phyloP scores from a whole-genome alignment of 805 yeast genomes.

The Wickerhamomyces mucosus region DNA sequence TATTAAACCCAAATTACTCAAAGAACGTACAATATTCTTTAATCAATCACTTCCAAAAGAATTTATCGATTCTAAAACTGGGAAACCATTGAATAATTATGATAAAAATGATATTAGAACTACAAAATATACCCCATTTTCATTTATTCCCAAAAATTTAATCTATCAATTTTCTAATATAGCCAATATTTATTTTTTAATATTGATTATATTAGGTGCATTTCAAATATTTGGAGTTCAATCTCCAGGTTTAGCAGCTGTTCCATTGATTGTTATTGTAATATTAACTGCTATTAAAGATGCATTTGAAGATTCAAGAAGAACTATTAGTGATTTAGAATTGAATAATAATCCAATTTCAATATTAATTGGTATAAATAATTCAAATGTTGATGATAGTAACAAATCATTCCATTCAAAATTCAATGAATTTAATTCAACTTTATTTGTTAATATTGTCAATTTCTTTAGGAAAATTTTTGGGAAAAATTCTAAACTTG shows the following conservation, averaged over 20 bases:
- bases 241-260: slow-evolving; percentile 64
- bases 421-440: slow-evolving; percentile 44
- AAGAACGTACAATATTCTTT: slow-evolving; percentile 11
- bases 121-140: slow-evolving; percentile 86
- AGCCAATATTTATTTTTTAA: slow-evolving; percentile 83
- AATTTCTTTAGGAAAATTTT: slow-evolving; percentile 13
- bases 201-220: slow-evolving; percentile 70
- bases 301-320: slow-evolving; percentile 71
- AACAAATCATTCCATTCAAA: slow-evolving; percentile 34
- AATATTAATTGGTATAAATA: slow-evolving; percentile 42
- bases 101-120: slow-evolving; percentile 74
- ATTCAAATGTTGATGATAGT: slow-evolving; percentile 52
- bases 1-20: slow-evolving; percentile 5
- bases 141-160: slow-evolving; percentile 82
- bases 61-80: slow-evolving; percentile 8
- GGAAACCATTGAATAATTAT: slow-evolving; percentile 5
- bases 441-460: slow-evolving; percentile 15
- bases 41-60: slow-evolving; percentile 8
- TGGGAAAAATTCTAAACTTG: slow-evolving; percentile 8
- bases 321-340: slow-evolving; percentile 62
- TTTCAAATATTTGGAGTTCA: slow-evolving; percentile 76
- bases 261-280: slow-evolving; percentile 73
- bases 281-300: slow-evolving; percentile 68
- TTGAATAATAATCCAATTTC: slow-evolving; percentile 68
- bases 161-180: slow-evolving; percentile 73